phyloP scores from a whole-genome alignment of 139 green algal genomes.

The Micractinium sp. region DNA sequence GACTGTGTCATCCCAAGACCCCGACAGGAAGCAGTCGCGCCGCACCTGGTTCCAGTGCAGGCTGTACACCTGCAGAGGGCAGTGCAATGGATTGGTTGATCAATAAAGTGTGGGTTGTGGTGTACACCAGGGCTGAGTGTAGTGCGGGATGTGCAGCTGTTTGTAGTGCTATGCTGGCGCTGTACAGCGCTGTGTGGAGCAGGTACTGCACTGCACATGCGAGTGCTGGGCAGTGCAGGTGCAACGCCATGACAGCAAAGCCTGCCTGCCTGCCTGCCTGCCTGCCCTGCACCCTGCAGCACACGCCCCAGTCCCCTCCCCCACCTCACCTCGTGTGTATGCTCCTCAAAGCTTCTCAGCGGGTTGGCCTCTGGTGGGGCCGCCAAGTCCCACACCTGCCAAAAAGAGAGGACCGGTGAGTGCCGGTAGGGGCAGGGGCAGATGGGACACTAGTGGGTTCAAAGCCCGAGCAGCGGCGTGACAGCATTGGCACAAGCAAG shows the following conservation, averaged over 20 bases:
- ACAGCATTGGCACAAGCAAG: no score
- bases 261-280: no score
- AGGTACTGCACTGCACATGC: no score
- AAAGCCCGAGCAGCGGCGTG: no score
- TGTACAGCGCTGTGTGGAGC: no score
- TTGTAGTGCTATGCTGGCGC: no score
- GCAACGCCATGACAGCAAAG: not conserved
- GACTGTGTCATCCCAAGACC: conserved; percentile 95
- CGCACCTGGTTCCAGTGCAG: conserved; percentile 91
- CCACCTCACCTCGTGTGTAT: conserved; percentile 83
- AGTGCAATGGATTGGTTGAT: not conserved
- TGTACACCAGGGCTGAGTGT: no score
- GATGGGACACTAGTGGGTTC: no score
- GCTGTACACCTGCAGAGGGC: conserved; percentile 63
- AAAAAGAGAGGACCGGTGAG: not conserved
- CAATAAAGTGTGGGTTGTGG: no score
- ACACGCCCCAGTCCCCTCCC: not conserved
- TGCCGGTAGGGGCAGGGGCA: not conserved
- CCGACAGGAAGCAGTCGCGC: conserved; percentile 89
- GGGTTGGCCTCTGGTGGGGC: conserved; percentile 85
- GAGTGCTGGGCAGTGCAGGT: not conserved
- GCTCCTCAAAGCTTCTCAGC: conserved; percentile 86
- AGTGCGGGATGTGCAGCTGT: not conserved
- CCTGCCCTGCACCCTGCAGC: not conserved
- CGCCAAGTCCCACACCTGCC: conserved; percentile 80